phyloP scores from a whole-genome alignment of 129 eudicot species.

The Flaveria linearis region DNA sequence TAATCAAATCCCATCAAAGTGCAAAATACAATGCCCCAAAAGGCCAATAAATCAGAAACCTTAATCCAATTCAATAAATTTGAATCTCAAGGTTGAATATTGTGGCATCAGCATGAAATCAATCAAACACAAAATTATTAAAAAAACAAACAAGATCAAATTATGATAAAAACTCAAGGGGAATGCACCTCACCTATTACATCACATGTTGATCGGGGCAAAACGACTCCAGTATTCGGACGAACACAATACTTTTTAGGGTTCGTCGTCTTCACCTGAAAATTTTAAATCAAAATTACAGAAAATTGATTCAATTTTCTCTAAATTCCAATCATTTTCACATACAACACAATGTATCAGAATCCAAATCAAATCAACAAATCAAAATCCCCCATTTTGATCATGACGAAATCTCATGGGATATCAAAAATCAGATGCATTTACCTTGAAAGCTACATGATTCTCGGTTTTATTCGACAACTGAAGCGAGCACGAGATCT shows the following conservation, averaged over 20 bases:
- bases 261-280: slow-evolving; percentile 87
- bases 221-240: slow-evolving; percentile 71
- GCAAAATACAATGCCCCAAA: neutral
- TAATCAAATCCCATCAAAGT: neutral
- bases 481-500: slow-evolving; percentile 73
- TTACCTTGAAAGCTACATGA: slow-evolving; percentile 81
- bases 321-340: slow-evolving; percentile 20
- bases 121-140: too few relatives aligned
- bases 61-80: too few relatives aligned
- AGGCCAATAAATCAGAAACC: neutral
- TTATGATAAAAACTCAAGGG: neutral
- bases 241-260: slow-evolving; percentile 92
- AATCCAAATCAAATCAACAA: neutral
- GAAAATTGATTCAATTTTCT: neutral
- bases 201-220: slow-evolving; percentile 70
- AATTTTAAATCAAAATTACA: neutral
- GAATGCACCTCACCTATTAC: slow-evolving; percentile 61
- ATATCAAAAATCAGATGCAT: neutral
- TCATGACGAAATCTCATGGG: neutral
- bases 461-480: slow-evolving; percentile 61
- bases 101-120: too few relatives aligned
- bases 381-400: slow-evolving; percentile 2
- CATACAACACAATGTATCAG: neutral
- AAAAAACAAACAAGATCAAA: neutral
- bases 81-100: too few relatives aligned